Evolutionary conservation across 2,329 filamentous ascomycete species (phyloP).

Genomic region (Fusarium sp.): DNA sequence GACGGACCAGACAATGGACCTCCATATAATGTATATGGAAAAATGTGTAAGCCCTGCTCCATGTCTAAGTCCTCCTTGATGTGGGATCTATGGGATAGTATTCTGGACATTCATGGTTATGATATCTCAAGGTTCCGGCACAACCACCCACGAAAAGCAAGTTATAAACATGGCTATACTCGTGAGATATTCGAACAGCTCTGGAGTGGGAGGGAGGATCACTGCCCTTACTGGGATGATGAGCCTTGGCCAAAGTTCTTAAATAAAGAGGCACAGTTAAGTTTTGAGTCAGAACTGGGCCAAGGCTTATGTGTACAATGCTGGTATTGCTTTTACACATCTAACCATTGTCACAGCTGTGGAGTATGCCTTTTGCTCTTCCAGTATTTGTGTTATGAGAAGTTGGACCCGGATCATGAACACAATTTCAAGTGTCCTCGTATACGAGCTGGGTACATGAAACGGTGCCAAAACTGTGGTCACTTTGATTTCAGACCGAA

Average conservation of each 20-base stretch:
- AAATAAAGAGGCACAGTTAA: rapidly evolving
- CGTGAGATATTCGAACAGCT: neutral
- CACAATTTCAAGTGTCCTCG: rapidly evolving
- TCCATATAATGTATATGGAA: neutral
- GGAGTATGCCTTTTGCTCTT: neutral
- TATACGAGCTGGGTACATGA: neutral
- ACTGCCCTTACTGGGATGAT: constrained; percentile 14
- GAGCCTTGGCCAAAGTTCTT: neutral
- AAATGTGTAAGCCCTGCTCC: neutral
- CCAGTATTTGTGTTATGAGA: neutral
- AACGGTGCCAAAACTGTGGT: neutral
- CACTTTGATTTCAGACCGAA: neutral
- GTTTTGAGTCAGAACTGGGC: neutral
- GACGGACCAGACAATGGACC: neutral
- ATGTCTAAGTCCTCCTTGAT: rapidly evolving
- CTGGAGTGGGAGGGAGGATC: neutral
- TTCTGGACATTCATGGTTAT: neutral
- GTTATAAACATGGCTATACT: neutral
- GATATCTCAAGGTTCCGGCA: neutral
- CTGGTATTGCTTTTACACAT: rapidly evolving
- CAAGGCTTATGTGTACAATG: rapidly evolving
- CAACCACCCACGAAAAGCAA: rapidly evolving
- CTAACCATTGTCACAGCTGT: rapidly evolving
- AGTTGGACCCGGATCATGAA: neutral
- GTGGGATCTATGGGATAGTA: neutral